phyloP scores from a whole-genome alignment of 768 basidiomycete genomes.

The Mycena amicta region DNA sequence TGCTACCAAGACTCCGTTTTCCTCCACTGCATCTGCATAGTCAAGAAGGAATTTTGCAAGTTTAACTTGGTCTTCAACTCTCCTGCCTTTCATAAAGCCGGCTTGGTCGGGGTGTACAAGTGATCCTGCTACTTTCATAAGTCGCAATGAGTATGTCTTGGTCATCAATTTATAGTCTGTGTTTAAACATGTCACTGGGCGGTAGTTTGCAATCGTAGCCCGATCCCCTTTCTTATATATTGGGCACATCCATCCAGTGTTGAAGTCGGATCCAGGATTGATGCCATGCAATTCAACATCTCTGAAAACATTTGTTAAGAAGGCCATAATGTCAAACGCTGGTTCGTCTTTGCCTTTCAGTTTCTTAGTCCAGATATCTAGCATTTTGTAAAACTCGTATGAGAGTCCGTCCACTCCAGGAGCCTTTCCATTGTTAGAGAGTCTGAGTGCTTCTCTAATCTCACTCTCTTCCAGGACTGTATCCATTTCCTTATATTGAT shows the following conservation, averaged over 20 bases:
- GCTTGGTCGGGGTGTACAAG: neutral
- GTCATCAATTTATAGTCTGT: slow-evolving; percentile 1
- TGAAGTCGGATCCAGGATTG: neutral
- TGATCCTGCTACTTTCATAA: neutral
- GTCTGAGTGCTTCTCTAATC: neutral
- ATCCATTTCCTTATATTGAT: neutral
- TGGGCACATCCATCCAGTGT: slow-evolving; percentile 2
- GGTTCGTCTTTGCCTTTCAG: neutral
- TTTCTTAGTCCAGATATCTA: neutral
- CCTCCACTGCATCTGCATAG: slow-evolving; percentile 1
- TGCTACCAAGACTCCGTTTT: slow-evolving; percentile 6
- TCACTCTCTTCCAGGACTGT: neutral
- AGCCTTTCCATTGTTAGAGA: neutral
- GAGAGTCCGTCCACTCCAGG: neutral
- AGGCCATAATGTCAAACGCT: neutral
- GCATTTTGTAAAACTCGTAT: neutral
- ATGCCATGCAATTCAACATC: neutral
- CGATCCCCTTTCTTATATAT: neutral
- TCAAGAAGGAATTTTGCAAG: neutral
- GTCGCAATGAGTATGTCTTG: neutral
- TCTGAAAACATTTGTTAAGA: neutral
- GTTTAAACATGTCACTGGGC: neutral
- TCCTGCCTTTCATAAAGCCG: slow-evolving; percentile 4
- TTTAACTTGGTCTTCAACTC: slow-evolving; percentile 1
- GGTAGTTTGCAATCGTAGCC: neutral